Evolutionary conservation across 2,329 filamentous ascomycete genomes (phyloP).

Genomic region (Phialocephala sp.): DNA sequence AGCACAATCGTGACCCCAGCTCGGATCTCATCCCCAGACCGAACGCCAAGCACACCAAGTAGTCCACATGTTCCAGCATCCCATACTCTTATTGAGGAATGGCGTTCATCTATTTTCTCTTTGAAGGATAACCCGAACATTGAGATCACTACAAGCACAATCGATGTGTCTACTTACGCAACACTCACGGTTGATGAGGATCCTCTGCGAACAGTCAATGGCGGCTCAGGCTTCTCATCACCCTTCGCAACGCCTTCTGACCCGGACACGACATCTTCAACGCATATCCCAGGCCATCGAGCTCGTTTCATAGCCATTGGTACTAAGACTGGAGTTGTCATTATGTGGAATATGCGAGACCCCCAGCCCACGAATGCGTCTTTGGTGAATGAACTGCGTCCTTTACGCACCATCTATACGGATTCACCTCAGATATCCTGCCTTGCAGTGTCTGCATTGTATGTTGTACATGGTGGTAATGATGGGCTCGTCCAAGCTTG

Average conservation of each 20-base stretch:
- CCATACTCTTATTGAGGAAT: constrained; percentile 61
- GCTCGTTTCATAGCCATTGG: constrained; percentile 82
- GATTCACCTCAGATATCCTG: constrained; percentile 88
- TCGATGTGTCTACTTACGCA: constrained; percentile 79
- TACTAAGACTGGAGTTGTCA: constrained; percentile 75
- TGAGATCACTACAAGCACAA: constrained; percentile 70
- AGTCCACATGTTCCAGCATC: constrained; percentile 35
- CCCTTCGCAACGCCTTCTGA: constrained; percentile 37
- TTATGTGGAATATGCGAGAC: constrained; percentile 86
- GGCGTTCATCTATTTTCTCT: constrained; percentile 66
- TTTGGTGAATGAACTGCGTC: constrained; percentile 64
- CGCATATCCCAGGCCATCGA: constrained; percentile 82
- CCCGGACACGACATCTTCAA: constrained; percentile 34
- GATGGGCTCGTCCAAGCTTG: constrained; percentile 95
- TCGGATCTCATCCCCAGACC: constrained; percentile 28
- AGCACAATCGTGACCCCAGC: constrained; percentile 24
- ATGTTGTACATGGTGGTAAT: constrained; percentile 90
- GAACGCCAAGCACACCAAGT: constrained; percentile 37
- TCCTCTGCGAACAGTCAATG: constrained; percentile 67
- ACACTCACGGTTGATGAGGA: constrained; percentile 78
- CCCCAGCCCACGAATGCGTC: constrained; percentile 59
- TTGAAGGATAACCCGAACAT: constrained; percentile 64
- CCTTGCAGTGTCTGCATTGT: constrained; percentile 82
- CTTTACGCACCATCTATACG: constrained; percentile 84
- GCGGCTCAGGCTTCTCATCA: constrained; percentile 43